phyloP scores from a whole-genome alignment of 768 basidiomycete genomes.

The Lactarius trivialis region DNA sequence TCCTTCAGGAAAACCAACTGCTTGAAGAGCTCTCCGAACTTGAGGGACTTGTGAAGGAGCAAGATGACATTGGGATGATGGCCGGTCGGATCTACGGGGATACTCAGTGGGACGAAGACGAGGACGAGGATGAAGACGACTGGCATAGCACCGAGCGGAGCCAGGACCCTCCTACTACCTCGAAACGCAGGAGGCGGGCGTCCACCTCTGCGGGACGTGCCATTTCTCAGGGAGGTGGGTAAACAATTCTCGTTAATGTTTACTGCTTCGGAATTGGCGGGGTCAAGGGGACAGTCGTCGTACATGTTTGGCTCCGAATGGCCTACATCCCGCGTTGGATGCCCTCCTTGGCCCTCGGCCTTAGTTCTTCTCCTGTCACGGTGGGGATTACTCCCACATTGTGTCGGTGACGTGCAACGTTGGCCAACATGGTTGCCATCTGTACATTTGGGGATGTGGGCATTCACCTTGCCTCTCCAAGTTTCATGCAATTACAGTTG shows the following conservation, averaged over 20 bases:
- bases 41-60: conserved; percentile 48
- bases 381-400: background rate
- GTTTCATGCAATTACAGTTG: background rate
- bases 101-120: conserved; percentile 43
- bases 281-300: background rate
- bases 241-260: no score
- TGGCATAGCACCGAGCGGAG: conserved; percentile 24
- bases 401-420: background rate
- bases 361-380: background rate
- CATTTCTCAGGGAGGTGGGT: conserved; percentile 14
- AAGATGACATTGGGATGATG: conserved; percentile 53
- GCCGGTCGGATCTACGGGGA: conserved; percentile 48
- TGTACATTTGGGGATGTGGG: background rate
- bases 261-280: background rate
- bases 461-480: background rate
- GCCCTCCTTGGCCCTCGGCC: background rate
- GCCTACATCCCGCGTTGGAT: background rate
- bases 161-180: conserved; percentile 36
- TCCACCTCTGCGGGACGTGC: conserved; percentile 24
- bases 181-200: conserved; percentile 25
- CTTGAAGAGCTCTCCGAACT: conserved; percentile 51
- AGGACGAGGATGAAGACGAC: conserved; percentile 43
- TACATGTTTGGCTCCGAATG: background rate
- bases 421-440: background rate
- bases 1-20: conserved; percentile 66